Evolutionary conservation across 495 filamentous ascomycete species (phyloP).

Genomic region (Bryoglossum gracile): DNA sequence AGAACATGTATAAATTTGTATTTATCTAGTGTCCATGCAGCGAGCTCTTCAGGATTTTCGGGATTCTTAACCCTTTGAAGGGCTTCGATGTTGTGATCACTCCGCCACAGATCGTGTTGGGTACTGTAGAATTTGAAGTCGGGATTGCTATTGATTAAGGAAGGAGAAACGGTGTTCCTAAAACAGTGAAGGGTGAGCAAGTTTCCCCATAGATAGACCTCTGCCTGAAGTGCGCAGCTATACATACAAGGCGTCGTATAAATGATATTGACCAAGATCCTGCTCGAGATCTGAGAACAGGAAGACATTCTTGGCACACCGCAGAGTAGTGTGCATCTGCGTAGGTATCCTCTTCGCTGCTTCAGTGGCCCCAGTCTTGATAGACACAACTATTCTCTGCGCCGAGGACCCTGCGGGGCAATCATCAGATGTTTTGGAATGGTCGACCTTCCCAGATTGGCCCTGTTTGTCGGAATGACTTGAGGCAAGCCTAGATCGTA

Average conservation of each 20-base stretch:
- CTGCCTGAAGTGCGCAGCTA: too few species aligned
- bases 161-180: constrained; percentile 33
- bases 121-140: constrained; percentile 49
- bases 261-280: constrained; percentile 36
- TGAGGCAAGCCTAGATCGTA: too few species aligned
- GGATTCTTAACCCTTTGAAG: constrained; percentile 1
- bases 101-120: not conserved
- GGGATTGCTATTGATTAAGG: constrained; percentile 29
- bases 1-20: constrained; percentile 66
- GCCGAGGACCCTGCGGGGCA: not conserved
- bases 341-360: constrained; percentile 45
- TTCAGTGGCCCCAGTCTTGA: constrained; percentile 53
- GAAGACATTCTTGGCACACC: constrained; percentile 42
- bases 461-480: too few species aligned
- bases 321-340: constrained; percentile 43
- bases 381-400: constrained; percentile 31
- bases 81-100: not conserved
- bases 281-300: constrained; percentile 53
- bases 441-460: too few species aligned
- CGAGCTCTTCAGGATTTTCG: not conserved
- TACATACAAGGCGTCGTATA: constrained; percentile 49
- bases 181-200: too few species aligned
- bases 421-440: too few species aligned
- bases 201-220: too few species aligned
- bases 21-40: constrained; percentile 60